These are phyloP conservation scores for Mycena chlorophos DNA, from an alignment of 768 basidiomycete species.

Conservation along the genomic window DNA sequence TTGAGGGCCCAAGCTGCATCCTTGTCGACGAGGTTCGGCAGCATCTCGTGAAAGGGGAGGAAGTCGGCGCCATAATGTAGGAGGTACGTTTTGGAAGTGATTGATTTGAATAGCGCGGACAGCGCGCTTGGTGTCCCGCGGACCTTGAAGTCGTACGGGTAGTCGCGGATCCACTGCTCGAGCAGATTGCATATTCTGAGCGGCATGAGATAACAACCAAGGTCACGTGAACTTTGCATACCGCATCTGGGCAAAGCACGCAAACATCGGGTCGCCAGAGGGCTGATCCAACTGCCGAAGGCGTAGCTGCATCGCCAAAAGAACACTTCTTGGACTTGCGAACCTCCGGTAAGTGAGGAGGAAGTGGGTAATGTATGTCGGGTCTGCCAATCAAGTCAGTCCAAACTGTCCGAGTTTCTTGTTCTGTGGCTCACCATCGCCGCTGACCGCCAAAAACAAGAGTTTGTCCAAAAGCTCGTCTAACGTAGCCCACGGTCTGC, in stretches of 20 bases:
- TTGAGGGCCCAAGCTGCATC: constrained; percentile 78
- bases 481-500: constrained; percentile 69
- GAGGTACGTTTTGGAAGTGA: constrained; percentile 76
- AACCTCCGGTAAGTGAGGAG: constrained; percentile 83
- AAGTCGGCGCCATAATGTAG: constrained; percentile 85
- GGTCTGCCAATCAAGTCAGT: constrained; percentile 47
- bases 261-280: constrained; percentile 79
- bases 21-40: constrained; percentile 62
- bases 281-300: constrained; percentile 76
- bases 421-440: constrained; percentile 59
- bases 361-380: constrained; percentile 76
- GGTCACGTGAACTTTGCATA: constrained; percentile 29
- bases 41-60: constrained; percentile 72
- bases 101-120: constrained; percentile 73
- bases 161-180: constrained; percentile 74
- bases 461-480: constrained; percentile 83
- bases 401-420: not conserved
- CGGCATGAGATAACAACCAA: constrained; percentile 3
- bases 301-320: constrained; percentile 87
- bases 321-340: constrained; percentile 71
- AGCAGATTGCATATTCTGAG: constrained; percentile 77
- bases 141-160: constrained; percentile 79
- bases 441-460: constrained; percentile 78
- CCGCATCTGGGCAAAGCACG: constrained; percentile 89
- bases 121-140: constrained; percentile 72